Evolutionary conservation across 371 early-diverging fungal species (phyloP), one percentile per base, ranked within the genome.

Genomic region (Syncephalastrum sp.): DNA sequence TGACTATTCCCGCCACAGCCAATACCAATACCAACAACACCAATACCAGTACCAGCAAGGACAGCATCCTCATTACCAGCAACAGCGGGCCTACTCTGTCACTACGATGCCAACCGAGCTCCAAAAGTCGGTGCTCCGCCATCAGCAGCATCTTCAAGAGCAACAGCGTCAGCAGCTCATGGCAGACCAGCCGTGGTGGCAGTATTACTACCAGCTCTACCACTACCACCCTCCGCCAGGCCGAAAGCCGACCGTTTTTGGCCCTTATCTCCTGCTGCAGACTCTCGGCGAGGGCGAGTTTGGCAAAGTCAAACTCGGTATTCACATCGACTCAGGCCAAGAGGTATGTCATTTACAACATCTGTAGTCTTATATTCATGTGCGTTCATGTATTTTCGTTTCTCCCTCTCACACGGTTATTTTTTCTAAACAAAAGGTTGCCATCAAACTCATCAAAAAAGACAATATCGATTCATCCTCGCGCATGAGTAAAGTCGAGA

Each of bases 241-340:
- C 19, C 66, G 79, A 59, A 78, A 78, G 58, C 79, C 75, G 1
- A 75, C 74, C 27, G 86, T 91, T 65, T 90, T 98, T 74, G 98
- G 98, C 14, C 92, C 96, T 53, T 99, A 98, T 75, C 85, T 90
- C 17, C 76, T 99, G 47, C 83, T 94, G 23, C 97, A 97, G 72
- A 93, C 96, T 15, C 81, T 99, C 13, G 99, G 99, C 50, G 97
- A 95, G 72, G 99, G 99, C 25, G 98, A 97, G 72, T 98, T 98
- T 74, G 97, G 96, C 48, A 96, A 97, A 74, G 99, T 99, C 64
- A 98, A 98, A 67, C 85, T 97, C 25, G 99, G 94, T 13, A 86
- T 94, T 60, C 93, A 98, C 74, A 88, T 89, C 51, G 80, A 94
- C 44, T 90, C 93, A 14, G 92, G 94, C 14, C 90, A 91, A 66